Conservation (phyloP, 306 rosid genomes). For the Castanea mollissima region DNA sequence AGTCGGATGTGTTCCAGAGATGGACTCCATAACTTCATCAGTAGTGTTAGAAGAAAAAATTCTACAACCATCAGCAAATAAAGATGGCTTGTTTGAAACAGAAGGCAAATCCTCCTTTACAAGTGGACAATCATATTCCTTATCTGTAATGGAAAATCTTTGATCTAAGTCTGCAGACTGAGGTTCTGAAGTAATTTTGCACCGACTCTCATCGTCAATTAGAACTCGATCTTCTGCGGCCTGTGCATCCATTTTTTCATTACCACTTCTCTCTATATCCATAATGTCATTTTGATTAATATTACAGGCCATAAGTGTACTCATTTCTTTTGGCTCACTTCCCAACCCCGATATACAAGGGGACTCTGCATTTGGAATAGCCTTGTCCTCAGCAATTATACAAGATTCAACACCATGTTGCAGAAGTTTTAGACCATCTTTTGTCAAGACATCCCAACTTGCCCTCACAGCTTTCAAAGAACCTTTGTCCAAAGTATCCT, state of each 20-base stretch:
- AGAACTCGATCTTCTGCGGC: slow-evolving; percentile 32
- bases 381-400: slow-evolving; percentile 30
- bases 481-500: slow-evolving; percentile 29
- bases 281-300: slow-evolving; percentile 35
- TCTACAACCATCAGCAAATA: slow-evolving; percentile 31
- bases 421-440: slow-evolving; percentile 35
- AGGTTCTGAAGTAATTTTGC: slow-evolving; percentile 18
- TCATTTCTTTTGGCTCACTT: slow-evolving; percentile 34
- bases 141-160: slow-evolving; percentile 32
- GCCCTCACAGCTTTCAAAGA: slow-evolving; percentile 34
- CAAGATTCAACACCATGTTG: slow-evolving; percentile 26
- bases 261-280: slow-evolving; percentile 29
- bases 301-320: slow-evolving; percentile 24
- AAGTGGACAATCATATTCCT: slow-evolving; percentile 40
- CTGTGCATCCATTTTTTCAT: slow-evolving; percentile 32
- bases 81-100: slow-evolving; percentile 30
- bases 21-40: slow-evolving; percentile 45
- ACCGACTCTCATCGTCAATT: slow-evolving; percentile 8
- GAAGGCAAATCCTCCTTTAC: slow-evolving; percentile 40
- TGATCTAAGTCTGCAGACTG: slow-evolving; percentile 29
- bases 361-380: slow-evolving; percentile 29
- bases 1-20: slow-evolving; percentile 32
- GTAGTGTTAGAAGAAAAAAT: slow-evolving; percentile 33
- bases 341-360: slow-evolving; percentile 29
- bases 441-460: slow-evolving; percentile 26